These are phyloP conservation scores for Torulaspora franciscae DNA, from an alignment of 805 yeast species.

Conservation along the genomic window DNA sequence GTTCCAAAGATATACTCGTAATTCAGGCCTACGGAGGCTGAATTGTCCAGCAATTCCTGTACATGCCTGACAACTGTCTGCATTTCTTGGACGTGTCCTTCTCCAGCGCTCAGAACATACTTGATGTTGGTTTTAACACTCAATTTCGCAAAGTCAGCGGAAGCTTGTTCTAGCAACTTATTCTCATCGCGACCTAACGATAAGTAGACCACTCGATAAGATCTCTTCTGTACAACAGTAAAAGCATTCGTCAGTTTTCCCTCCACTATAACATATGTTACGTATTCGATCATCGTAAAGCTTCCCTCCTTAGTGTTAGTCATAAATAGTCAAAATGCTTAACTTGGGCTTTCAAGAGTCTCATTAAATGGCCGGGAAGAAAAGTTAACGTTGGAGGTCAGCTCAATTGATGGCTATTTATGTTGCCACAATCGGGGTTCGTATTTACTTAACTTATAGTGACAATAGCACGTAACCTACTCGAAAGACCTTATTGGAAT, in stretches of 20 bases:
- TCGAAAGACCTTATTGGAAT: no score
- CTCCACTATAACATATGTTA: slow-evolving; percentile 18
- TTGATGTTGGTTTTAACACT: slow-evolving; percentile 19
- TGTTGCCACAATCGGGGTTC: no score
- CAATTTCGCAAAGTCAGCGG: slow-evolving; percentile 12
- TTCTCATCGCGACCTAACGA: slow-evolving; percentile 19
- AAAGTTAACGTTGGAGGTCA: no score
- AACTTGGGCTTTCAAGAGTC: no score
- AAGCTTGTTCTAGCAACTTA: slow-evolving; percentile 9
- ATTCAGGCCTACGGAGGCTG: slow-evolving; percentile 7
- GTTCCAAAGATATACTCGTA: slow-evolving; percentile 39
- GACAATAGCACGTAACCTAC: no score
- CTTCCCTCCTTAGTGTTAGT: background rate
- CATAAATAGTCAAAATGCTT: no score
- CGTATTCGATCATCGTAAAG: slow-evolving; percentile 3
- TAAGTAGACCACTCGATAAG: slow-evolving; percentile 17
- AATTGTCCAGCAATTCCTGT: slow-evolving; percentile 4
- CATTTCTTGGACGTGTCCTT: background rate
- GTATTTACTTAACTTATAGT: no score
- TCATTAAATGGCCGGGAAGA: no score
- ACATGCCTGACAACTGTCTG: slow-evolving; percentile 1
- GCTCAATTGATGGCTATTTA: no score
- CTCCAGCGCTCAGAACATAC: slow-evolving; percentile 2
- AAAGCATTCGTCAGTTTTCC: slow-evolving; percentile 14
- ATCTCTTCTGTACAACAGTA: slow-evolving; percentile 13